Base-by-base conservation (phyloP, 305 asterid genomes). In the Coffea humblotiana region DNA sequence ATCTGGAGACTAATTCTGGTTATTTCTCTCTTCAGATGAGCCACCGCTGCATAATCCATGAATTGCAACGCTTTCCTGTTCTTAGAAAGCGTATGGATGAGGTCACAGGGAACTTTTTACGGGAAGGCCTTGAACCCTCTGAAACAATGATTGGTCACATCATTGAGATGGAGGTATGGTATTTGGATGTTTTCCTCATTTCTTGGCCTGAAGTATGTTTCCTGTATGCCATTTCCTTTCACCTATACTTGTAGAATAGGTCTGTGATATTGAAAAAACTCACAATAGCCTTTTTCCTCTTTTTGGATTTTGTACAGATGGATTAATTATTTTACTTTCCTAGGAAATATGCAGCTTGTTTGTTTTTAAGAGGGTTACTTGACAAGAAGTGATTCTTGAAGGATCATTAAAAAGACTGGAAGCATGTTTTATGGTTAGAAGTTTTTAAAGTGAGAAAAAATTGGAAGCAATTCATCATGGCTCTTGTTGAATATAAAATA, bases 81-180 rank as follows among this genome's bases (percentile, higher is more conserved):
- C 87, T 95, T 54, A 85, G 90, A 70, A 91, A 85, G 83, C 83
- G 92, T 75, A 89, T 95, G 91, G 97, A 93, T 85, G 93, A 88
- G 80, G 97, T 90, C 71, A 85, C 88, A 48, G 93, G 94, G 72
- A 86, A 83, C 78, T 93, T 95, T 89, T 83, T 95, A 82, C 87
- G 90, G 78, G 97, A 88, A 89, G 99, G 99, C 82, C 96, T 96
- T 84, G 91, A 86, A 77, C 99, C 99, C 40, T 96, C 98, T n/a
- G 95, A 94, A 90, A 91, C 96, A 58, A 94, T 96, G 98, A 94
- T 96, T 77, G 89, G 98, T 15, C 97, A 93, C 86, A 88, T 96
- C 80, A 89, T 96, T 83, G 98, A 91, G 85, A 96, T 96, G 99
- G 99, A 96, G 98, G 99, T 96, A 77, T 80, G 43, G 71, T 69